Evolutionary conservation across 169 alveolate species (phyloP).

Genomic region (Theileria sp.): DNA sequence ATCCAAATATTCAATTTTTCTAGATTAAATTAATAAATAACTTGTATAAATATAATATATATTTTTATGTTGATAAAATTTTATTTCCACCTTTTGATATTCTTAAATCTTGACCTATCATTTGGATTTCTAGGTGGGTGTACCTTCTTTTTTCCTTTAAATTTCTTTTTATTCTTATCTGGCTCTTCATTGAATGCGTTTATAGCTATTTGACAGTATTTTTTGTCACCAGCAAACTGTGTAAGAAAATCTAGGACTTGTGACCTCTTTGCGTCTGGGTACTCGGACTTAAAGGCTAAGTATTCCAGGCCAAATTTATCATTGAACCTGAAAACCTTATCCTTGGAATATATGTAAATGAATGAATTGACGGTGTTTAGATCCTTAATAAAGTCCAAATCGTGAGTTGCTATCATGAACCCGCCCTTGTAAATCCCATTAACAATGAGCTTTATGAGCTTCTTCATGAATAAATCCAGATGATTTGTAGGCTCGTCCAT

Average conservation of each 20-base stretch:
- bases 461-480: constrained; percentile 70
- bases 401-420: constrained; percentile 73
- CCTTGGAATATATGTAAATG: constrained; percentile 59
- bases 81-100: constrained; percentile 44
- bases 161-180: background rate
- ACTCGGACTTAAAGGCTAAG: constrained; percentile 1
- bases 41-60: no score
- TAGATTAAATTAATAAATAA: no score
- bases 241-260: constrained; percentile 30
- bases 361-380: constrained; percentile 56
- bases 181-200: background rate
- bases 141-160: constrained; percentile 2
- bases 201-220: background rate
- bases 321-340: constrained; percentile 65
- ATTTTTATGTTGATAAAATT: background rate
- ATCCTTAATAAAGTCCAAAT: constrained; percentile 64
- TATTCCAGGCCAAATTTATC: constrained; percentile 53
- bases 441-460: constrained; percentile 44
- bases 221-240: background rate
- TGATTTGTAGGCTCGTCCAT: constrained; percentile 77
- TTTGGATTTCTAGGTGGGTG: background rate
- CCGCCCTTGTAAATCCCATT: constrained; percentile 72
- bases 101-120: constrained; percentile 34
- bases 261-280: constrained; percentile 17
- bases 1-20: background rate